Evolutionary conservation across 2,329 filamentous ascomycete genomes (phyloP), one percentile per base, ranked within the genome.

Genomic region (Scedosporium apiospermum): DNA sequence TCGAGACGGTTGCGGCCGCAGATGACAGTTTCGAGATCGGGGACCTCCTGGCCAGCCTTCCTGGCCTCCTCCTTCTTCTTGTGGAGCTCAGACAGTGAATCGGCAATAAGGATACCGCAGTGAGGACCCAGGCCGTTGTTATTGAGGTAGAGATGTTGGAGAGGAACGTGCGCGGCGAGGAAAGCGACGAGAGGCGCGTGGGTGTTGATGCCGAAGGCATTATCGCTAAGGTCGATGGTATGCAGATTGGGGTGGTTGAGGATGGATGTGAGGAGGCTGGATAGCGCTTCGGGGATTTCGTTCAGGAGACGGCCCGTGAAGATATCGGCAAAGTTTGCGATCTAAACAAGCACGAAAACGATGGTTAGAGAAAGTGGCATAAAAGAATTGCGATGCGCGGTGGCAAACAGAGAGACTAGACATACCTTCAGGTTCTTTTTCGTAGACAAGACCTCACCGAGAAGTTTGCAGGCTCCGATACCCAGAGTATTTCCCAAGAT

Each of bases 41-140:
- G 90, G 1, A 96, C 88, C 42, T 86, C 80, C 72, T 88, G 82
- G 51, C 88, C 88, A 42, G 83, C 80, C 71, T 88, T 88, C 66
- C 88, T 84, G 14, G 90, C 90, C 63, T 86, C 85, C 67, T 87
- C 87, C 78, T 98, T 98, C 78, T 91, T 92, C 65, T 83, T 83
- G 63, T 96, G 90, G 46, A 99, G 87, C 66, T 87, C 83, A 21
- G 86, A 88, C 62, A 99, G 87, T 6, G 95, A 90, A 72, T 97
- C 88, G 59, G 93, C 95, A 69, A 99, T 88, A 62, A 95, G 81
- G 57, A 90, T 91, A 63, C 95, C 95, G 9, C 93, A 93, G 65
- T 92, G 88, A 23, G 95, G 95, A 12, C 95, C 95, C 44, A 99
- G 85, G 30, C 95, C 95, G 75, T 99, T 99, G 82, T 99, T 99